Evolutionary conservation across 208 protist genomes (phyloP), one percentile per base, ranked within the genome.

Genomic region (Acanthamoeba polyphaga): DNA sequence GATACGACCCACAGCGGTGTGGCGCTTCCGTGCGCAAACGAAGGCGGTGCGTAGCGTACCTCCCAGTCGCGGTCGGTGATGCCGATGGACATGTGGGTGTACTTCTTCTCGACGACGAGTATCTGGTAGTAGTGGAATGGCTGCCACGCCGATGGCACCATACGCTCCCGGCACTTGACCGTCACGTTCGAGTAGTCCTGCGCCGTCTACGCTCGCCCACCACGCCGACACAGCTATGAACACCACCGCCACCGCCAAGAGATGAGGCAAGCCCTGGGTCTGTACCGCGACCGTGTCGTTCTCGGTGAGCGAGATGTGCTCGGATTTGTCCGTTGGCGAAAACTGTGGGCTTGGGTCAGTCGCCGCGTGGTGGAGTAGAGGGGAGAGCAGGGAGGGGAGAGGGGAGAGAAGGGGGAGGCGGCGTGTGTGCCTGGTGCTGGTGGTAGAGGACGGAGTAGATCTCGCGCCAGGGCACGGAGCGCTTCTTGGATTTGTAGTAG

Each of bases 61-160:
- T 7, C 46, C 74, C 74, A 84, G 43, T 84, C 74, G 74, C 74
- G 74, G 46, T 84, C 74, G 27, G 74, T 84, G 46, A 84, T 53
- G 74, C 74, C 74, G 43, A 84, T 29, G 74, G 74, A 84, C 74
- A 84, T 84, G 74, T 84, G 74, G 10, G 74, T 84, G 74, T 84
- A 84, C 74, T 84, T 84, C 74, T 84, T 84, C 46, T 84, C 74
- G 43, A 84, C 46, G 19, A 84, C 27, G 24, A 58, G 74, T 5
- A 84, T 4, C 46, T 84, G 74, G 46, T 53, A 84, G 46, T 84
- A 84, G 74, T 84, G 74, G 74, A 84, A 84, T 15, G 74, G 74
- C 27, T 84, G 74, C 10, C 24, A 15, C 10, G 43, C 74, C 34
- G 74, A 84, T 17, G 74, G 74, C 34, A n/a, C 38, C 74, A 84